A percentile compares a stretch with the other conserved stretches of the same genome.
Evolutionary conservation across 495 filamentous ascomycete species (phyloP).

Genomic region (Parathielavia appendiculata): DNA sequence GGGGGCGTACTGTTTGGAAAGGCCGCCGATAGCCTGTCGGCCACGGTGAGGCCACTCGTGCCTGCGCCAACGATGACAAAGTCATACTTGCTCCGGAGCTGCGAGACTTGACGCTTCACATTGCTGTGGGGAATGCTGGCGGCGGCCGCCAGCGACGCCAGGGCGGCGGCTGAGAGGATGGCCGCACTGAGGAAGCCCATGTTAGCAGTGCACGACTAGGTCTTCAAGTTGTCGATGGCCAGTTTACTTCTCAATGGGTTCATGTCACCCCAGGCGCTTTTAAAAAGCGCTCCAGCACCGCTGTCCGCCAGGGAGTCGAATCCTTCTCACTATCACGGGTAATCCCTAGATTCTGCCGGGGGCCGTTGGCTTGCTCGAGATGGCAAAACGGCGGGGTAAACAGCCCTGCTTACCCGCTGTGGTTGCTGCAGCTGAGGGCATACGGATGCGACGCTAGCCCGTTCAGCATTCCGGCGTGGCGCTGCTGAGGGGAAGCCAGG

Average conservation of each 20-base stretch:
- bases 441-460: not conserved
- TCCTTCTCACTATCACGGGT: not conserved
- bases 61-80: conserved; percentile 41
- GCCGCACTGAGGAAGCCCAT: conserved; percentile 8
- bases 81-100: conserved; percentile 28
- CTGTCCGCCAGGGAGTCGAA: not conserved
- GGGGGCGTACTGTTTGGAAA: conserved; percentile 20
- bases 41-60: conserved; percentile 39
- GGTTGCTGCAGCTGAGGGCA: not conserved
- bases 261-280: too few species aligned
- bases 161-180: conserved; percentile 11
- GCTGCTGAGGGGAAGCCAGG: not conserved
- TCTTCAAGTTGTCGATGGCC: not conserved
- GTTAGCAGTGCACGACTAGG: not conserved
- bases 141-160: conserved; percentile 4
- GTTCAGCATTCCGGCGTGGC: not conserved
- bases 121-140: not conserved
- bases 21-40: conserved; percentile 31
- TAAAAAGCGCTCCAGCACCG: too few species aligned
- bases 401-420: not conserved
- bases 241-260: not conserved
- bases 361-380: not conserved
- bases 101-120: conserved; percentile 22
- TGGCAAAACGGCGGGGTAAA: not conserved
- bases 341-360: not conserved